Conservation (phyloP, 306 rosid genomes). For the Myrica gale region DNA sequence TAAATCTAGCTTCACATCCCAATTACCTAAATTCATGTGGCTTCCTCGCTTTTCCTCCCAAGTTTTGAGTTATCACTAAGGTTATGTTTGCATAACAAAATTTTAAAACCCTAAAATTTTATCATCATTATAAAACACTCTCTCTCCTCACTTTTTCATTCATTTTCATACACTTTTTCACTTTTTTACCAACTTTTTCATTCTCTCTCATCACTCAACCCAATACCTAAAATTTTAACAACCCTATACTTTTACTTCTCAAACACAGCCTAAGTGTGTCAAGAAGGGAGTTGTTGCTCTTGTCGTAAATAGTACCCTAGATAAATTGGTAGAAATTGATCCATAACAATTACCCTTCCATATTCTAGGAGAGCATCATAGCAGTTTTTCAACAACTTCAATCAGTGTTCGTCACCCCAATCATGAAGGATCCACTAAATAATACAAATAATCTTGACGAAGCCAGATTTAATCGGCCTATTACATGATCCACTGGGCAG, state of each 20-base stretch:
- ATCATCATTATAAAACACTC: too few species aligned
- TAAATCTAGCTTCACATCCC: slow-evolving; percentile 52
- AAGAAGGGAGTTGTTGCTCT: not conserved
- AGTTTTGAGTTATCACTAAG: slow-evolving; percentile 54
- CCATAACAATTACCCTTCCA: slow-evolving; percentile 57
- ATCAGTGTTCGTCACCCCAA: slow-evolving; percentile 39
- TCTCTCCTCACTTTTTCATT: too few species aligned
- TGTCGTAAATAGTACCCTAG: slow-evolving; percentile 26
- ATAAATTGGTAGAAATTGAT: slow-evolving; percentile 29
- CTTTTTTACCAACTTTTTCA: too few species aligned
- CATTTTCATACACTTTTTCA: too few species aligned
- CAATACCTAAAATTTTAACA: too few species aligned
- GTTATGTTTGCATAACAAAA: too few species aligned
- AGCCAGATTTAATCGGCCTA: too few species aligned
- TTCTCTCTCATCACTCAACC: too few species aligned
- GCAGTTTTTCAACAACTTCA: slow-evolving; percentile 49
- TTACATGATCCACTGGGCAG: too few species aligned
- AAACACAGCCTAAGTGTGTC: too few species aligned
- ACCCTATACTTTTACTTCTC: too few species aligned
- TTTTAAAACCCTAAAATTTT: too few species aligned
- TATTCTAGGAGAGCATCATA: slow-evolving; percentile 3
- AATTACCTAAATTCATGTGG: slow-evolving; percentile 40
- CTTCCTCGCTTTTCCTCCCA: slow-evolving; percentile 39
- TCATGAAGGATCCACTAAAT: slow-evolving; percentile 43
- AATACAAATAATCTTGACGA: not conserved